Conservation (phyloP, 345 rosid genomes). For the Eucalyptus sp. region DNA sequence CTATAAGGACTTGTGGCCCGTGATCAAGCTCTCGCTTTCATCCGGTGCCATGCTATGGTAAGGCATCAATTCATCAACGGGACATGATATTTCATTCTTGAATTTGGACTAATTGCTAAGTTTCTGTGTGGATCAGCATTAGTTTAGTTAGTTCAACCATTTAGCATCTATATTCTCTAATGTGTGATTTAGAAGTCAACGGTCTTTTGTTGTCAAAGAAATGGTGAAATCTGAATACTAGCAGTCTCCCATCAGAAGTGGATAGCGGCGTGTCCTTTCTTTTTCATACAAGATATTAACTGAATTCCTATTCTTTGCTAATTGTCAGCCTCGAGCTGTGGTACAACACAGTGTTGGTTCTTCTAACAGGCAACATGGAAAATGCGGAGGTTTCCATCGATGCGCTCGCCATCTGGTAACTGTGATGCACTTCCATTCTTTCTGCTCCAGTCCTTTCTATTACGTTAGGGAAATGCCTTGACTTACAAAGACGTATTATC, state of each 20-base stretch:
- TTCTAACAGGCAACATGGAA: conserved; percentile 53
- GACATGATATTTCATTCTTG: neutral
- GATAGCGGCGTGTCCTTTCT: neutral
- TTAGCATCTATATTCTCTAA: neutral
- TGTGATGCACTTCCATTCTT: neutral
- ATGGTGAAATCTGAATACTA: neutral
- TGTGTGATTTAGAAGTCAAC: neutral
- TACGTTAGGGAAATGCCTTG: neutral
- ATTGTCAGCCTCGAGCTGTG: conserved; percentile 62
- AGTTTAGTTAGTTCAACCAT: neutral
- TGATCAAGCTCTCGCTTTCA: conserved; percentile 59
- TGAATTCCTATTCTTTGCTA: neutral
- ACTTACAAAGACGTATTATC: neutral
- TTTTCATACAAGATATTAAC: neutral
- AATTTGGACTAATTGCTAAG: neutral
- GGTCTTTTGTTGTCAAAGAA: neutral
- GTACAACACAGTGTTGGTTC: conserved; percentile 70
- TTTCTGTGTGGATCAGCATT: neutral
- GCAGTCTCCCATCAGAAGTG: neutral
- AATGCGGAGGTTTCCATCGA: conserved; percentile 66
- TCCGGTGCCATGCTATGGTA: conserved; percentile 86
- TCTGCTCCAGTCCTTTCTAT: neutral
- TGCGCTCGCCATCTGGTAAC: conserved; percentile 79
- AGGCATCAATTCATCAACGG: neutral
- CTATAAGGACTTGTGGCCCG: conserved; percentile 62